A percentile compares a stretch with the other conserved stretches of the same genome.
These are phyloP conservation scores for Aspergillus sp. DNA, from an alignment of 2,329 filamentous ascomycete species.

Conservation along the genomic window DNA sequence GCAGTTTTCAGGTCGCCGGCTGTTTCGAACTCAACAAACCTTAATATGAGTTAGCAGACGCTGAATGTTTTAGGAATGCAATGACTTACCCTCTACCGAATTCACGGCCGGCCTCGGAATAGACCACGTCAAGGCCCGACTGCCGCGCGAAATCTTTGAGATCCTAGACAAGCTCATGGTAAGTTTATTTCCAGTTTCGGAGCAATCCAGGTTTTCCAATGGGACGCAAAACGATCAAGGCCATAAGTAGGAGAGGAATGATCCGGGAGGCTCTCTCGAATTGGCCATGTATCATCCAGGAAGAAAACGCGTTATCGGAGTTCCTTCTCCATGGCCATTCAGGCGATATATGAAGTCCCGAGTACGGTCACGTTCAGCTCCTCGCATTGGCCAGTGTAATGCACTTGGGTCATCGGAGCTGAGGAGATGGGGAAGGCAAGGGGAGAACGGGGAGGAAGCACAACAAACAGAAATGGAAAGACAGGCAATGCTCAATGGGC, in stretches of 20 bases:
- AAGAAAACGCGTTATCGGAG: slow-evolving; percentile 1
- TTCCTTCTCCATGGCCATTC: not conserved
- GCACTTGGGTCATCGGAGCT: too few relatives aligned
- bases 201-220: slow-evolving; percentile 10
- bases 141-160: slow-evolving; percentile 98
- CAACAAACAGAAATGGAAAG: slow-evolving; percentile 10
- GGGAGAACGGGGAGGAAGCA: slow-evolving; percentile 2
- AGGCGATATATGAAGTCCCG: not conserved
- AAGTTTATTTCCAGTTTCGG: slow-evolving; percentile 58
- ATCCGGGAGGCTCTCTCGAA: slow-evolving; percentile 8
- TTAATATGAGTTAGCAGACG: slow-evolving; percentile 34
- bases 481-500: slow-evolving; percentile 7
- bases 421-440: not conserved
- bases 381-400: too few relatives aligned
- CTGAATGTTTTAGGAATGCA: slow-evolving; percentile 10
- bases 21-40: slow-evolving; percentile 97
- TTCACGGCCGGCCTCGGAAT: slow-evolving; percentile 89
- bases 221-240: slow-evolving; percentile 1
- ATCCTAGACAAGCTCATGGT: slow-evolving; percentile 77
- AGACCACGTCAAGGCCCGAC: slow-evolving; percentile 94
- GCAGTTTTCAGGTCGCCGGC: slow-evolving; percentile 79
- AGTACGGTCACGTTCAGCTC: not conserved
- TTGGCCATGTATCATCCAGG: slow-evolving; percentile 8
- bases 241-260: too few relatives aligned
- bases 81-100: slow-evolving; percentile 76